Percentiles rank a stretch among this genome's conserved stretches.
These are phyloP conservation scores for Trypethelium eluteriae DNA, from an alignment of 495 filamentous ascomycete genomes.

Conservation along the genomic window DNA sequence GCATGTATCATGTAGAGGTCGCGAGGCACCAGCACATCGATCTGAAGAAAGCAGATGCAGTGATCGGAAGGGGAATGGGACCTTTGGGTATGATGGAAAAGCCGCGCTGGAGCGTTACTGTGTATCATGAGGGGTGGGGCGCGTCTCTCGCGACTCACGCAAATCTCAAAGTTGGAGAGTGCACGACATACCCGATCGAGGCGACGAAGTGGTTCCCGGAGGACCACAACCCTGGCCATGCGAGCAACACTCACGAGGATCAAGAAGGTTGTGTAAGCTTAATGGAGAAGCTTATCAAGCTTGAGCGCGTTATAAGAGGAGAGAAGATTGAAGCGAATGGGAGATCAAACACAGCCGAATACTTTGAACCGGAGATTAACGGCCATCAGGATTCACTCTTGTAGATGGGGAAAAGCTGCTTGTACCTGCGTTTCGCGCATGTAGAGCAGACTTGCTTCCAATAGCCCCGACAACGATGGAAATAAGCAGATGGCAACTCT, in stretches of 20 bases:
- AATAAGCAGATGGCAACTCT: too few relatives aligned
- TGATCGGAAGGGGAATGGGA: background rate
- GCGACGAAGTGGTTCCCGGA: conserved; percentile 22
- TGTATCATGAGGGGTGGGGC: conserved; percentile 23
- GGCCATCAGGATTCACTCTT: too few relatives aligned
- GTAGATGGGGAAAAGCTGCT: too few relatives aligned
- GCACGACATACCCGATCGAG: conserved; percentile 16
- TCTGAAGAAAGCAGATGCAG: conserved; percentile 4
- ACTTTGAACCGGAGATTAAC: background rate
- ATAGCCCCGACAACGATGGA: too few relatives aligned
- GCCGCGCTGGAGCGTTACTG: conserved; percentile 25
- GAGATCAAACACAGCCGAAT: too few relatives aligned
- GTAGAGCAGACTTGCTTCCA: too few relatives aligned
- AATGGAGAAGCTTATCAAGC: conserved; percentile 20
- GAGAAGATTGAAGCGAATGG: background rate
- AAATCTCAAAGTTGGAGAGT: conserved; percentile 19
- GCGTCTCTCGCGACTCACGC: conserved; percentile 18
- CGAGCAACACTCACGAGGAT: background rate
- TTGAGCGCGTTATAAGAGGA: conserved; percentile 17
- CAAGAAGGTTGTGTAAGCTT: conserved; percentile 13
- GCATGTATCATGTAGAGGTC: conserved; percentile 24
- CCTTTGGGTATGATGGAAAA: conserved; percentile 12
- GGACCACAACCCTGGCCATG: background rate
- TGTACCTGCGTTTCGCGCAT: too few relatives aligned
- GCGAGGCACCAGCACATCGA: conserved; percentile 16